phyloP scores from a whole-genome alignment of 306 rosid species.

The Albizia julibrissin region DNA sequence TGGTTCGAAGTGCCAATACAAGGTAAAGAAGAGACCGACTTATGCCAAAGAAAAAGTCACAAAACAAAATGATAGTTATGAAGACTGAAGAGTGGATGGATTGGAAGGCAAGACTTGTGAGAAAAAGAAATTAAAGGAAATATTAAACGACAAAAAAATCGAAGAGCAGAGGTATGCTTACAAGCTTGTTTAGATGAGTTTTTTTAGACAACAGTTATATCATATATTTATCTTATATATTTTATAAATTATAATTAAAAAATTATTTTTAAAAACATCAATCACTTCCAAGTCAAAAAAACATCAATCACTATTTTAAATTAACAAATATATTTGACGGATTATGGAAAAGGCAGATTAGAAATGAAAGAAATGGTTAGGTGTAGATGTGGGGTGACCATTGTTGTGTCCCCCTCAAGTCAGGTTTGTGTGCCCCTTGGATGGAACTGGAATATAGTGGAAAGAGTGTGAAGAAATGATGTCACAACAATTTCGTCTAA shows the following conservation, averaged over 20 bases:
- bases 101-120: constrained; percentile 15
- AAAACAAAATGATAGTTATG: constrained; percentile 1
- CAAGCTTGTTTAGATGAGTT: too few species aligned
- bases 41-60: not conserved
- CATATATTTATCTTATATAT: too few species aligned
- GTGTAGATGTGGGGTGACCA: constrained; percentile 10
- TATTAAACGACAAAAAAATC: not conserved
- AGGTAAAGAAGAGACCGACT: not conserved
- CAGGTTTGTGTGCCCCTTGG: constrained; percentile 36
- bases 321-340: constrained; percentile 14
- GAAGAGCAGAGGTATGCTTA: not conserved
- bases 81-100: constrained; percentile 24
- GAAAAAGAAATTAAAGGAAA: not conserved
- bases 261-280: too few species aligned
- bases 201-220: too few species aligned
- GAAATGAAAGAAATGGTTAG: not conserved
- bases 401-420: constrained; percentile 41
- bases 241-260: too few species aligned
- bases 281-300: too few species aligned
- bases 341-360: not conserved
- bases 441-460: not conserved
- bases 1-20: not conserved
- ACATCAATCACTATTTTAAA: too few species aligned
- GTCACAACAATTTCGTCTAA: not conserved
- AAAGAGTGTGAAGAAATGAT: not conserved